Evolutionary conservation across 768 basidiomycete genomes (phyloP).

Genomic region (Trametes gibbosa): DNA sequence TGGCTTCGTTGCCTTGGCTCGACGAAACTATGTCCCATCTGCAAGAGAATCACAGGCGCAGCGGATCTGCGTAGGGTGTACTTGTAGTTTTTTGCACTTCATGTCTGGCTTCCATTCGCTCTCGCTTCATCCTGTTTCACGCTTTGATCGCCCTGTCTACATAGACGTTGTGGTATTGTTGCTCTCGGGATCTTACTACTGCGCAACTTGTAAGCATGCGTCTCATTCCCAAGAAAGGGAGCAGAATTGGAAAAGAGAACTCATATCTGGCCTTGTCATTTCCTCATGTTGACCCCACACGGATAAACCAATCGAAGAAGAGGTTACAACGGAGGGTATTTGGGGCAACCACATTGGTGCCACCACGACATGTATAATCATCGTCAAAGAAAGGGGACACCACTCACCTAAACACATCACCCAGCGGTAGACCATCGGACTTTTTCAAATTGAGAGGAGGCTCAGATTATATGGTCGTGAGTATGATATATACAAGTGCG

Average conservation of each 20-base stretch:
- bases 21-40: slow-evolving; percentile 82
- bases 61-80: slow-evolving; percentile 76
- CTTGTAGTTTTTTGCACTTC: slow-evolving; percentile 39
- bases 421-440: background rate
- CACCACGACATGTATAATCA: slow-evolving; percentile 76
- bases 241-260: slow-evolving; percentile 20
- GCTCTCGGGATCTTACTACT: background rate
- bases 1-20: slow-evolving; percentile 84
- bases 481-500: slow-evolving; percentile 24
- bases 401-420: slow-evolving; percentile 10
- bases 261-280: slow-evolving; percentile 90
- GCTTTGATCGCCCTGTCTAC: background rate
- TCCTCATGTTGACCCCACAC: slow-evolving; percentile 49
- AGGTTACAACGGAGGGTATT: slow-evolving; percentile 44
- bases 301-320: slow-evolving; percentile 45
- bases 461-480: slow-evolving; percentile 16
- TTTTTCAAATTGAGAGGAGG: background rate
- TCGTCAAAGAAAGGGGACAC: slow-evolving; percentile 16
- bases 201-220: background rate
- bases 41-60: slow-evolving; percentile 80
- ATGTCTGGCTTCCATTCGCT: slow-evolving; percentile 7
- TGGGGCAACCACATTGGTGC: slow-evolving; percentile 33
- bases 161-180: background rate
- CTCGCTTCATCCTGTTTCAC: background rate
- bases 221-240: slow-evolving; percentile 9